Evolutionary conservation across 495 filamentous ascomycete genomes (phyloP).

Genomic region (Penicillium taxi): DNA sequence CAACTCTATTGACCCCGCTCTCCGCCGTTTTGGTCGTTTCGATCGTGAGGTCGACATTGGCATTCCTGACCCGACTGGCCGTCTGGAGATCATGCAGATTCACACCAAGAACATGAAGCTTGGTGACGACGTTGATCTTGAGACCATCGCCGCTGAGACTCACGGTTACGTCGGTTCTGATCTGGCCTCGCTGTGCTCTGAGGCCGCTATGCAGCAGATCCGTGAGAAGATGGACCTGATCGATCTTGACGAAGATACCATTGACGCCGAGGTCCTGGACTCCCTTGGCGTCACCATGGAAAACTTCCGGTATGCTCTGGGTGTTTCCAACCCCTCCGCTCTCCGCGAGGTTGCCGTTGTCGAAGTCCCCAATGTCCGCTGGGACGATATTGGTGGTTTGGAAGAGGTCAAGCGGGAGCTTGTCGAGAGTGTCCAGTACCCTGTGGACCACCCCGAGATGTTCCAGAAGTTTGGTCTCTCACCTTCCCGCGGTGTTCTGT

Average conservation of each 20-base stretch:
- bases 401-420: slow-evolving; percentile 99
- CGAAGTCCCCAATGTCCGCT: slow-evolving; percentile 97
- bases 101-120: slow-evolving; percentile 99
- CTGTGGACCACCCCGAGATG: slow-evolving; percentile 98
- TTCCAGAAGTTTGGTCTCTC: slow-evolving; percentile 99
- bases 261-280: slow-evolving; percentile 96
- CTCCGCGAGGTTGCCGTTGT: slow-evolving; percentile 98
- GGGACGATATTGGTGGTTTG: slow-evolving; percentile 98
- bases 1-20: slow-evolving; percentile 90
- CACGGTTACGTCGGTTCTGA: slow-evolving; percentile 99
- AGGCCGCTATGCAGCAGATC: slow-evolving; percentile 99
- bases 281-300: slow-evolving; percentile 98
- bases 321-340: slow-evolving; percentile 96
- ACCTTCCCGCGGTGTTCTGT: slow-evolving; percentile 94
- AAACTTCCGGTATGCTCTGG: slow-evolving; percentile 97
- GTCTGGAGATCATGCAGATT: slow-evolving; percentile 96
- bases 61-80: slow-evolving; percentile 94
- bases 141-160: slow-evolving; percentile 93
- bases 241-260: slow-evolving; percentile 97
- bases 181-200: slow-evolving; percentile 96
- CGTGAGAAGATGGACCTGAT: slow-evolving; percentile 99
- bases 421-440: slow-evolving; percentile 98
- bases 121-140: slow-evolving; percentile 90
- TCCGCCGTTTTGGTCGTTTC: slow-evolving; percentile 92
- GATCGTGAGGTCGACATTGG: slow-evolving; percentile 98